Base-by-base conservation (phyloP, 2,329 filamentous ascomycete species). In the Scolecobasidium constrictum region DNA sequence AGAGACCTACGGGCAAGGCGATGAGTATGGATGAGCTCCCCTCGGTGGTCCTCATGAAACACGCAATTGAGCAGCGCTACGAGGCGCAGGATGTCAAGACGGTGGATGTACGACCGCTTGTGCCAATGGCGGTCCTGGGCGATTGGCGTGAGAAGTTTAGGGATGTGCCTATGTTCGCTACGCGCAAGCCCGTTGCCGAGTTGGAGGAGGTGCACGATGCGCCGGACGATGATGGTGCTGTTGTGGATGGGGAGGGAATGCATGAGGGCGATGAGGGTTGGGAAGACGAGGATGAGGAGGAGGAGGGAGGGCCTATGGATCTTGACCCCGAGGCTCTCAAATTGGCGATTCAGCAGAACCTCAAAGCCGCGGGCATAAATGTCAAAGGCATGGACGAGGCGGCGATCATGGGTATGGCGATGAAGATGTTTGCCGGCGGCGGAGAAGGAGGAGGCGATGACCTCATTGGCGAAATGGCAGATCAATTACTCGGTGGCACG, bases 91-190 rank as follows among this genome's bases (percentile, higher is more conserved):
- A 12, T 11, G 9, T 28, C 12, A 9, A 17, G 9, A 17, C 9
- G 7, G 9, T 35, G 4, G 40, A 35, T 15, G 36, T 12, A 6
- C 35, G 31, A 16, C 47, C 56, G 12, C 50, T 51, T 1, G 48
- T 55, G 38, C 39, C 59, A 9, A 65, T 60, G 43, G 59, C 67
- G 4, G 49, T 71, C 12, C 47, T 71, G 19, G 59, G 60, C 28
- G 60, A 71, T 45, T 71, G 67, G 67, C 58, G 59, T 45, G 54
- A 62, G 41, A 57, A 58, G 21, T 60, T 64, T 17, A 37, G 45
- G 44, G 18, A 46, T 18, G 23, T 17, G 12, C 34, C 21, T 4
- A 22, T 37, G 4, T 45, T 38, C 18, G 23, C 39, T 13, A 21
- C 17, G 20, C 26, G 31, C 34, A 22, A 18, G 11, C 37, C 17